Evolutionary conservation across 2,329 filamentous ascomycete genomes (phyloP).

Genomic region (Dryadomyces quercus-mongolicae): DNA sequence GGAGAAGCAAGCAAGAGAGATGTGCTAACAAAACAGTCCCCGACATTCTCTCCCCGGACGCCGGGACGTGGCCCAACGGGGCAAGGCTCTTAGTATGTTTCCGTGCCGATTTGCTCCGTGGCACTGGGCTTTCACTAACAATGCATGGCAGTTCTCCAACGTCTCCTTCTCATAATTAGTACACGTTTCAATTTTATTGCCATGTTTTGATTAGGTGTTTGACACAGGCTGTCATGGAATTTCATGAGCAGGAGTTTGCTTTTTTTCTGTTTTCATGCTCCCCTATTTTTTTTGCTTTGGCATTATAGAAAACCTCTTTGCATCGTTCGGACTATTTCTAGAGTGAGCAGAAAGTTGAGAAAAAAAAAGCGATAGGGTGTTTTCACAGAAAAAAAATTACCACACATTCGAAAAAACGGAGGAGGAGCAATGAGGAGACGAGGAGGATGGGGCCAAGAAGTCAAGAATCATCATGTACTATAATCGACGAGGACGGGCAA

Average conservation of each 20-base stretch:
- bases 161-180: constrained; percentile 25
- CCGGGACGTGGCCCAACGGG: constrained; percentile 24
- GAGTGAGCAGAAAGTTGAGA: background rate
- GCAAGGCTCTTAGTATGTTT: constrained; percentile 27
- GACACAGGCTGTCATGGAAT: constrained; percentile 8
- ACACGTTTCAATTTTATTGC: background rate
- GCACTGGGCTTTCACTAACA: constrained; percentile 1
- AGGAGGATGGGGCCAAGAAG: background rate
- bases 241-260: constrained; percentile 4
- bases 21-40: constrained; percentile 23
- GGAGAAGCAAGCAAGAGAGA: background rate
- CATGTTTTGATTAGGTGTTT: constrained; percentile 9
- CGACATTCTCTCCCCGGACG: constrained; percentile 31
- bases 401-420: background rate
- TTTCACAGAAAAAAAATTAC: constrained; percentile 1
- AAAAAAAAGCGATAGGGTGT: background rate
- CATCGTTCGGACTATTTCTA: constrained; percentile 1
- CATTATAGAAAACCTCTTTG: background rate
- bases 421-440: background rate
- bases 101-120: background rate
- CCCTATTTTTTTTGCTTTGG: background rate
- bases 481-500: background rate
- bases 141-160: constrained; percentile 21
- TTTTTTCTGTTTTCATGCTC: background rate
- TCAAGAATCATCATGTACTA: background rate